These are phyloP conservation scores for Telfairia occidentalis DNA, from an alignment of 331 rosid genomes.

Conservation along the genomic window DNA sequence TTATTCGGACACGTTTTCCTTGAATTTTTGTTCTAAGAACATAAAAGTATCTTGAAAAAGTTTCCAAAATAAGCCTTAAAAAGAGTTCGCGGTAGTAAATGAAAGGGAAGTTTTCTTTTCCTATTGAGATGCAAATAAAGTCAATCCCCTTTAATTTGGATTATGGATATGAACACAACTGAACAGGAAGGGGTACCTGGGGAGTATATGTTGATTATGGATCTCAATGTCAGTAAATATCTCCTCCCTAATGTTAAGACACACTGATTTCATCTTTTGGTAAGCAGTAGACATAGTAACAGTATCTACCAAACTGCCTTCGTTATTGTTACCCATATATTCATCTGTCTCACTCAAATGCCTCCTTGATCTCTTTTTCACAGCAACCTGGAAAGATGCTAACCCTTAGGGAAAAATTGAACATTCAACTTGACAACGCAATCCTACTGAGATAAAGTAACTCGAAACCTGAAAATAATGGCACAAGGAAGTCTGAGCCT, in stretches of 20 bases:
- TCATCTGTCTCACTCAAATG: conserved; percentile 89
- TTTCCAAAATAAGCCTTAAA: background rate
- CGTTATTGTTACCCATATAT: conserved; percentile 52
- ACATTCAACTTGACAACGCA: conserved; percentile 11
- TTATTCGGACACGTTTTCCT: background rate
- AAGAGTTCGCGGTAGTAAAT: background rate
- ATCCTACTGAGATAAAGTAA: conserved; percentile 9
- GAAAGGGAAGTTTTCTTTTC: background rate
- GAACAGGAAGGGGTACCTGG: conserved; percentile 49
- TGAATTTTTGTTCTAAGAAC: background rate
- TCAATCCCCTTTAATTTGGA: background rate
- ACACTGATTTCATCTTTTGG: conserved; percentile 75
- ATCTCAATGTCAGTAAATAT: conserved; percentile 73
- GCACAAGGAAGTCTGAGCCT: conserved; percentile 78
- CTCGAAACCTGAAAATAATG: conserved; percentile 84
- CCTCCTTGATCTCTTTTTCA: conserved; percentile 80
- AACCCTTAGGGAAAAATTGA: conserved; percentile 17
- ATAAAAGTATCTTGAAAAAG: background rate
- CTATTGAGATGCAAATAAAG: conserved; percentile 1
- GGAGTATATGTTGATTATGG: conserved; percentile 85
- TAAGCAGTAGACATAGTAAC: conserved; percentile 57
- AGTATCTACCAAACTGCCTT: conserved; percentile 51
- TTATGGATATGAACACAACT: background rate
- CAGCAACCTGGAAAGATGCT: conserved; percentile 58
- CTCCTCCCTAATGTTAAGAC: conserved; percentile 65